These are phyloP conservation scores for Arabis alpina DNA, from an alignment of 345 rosid genomes.

Conservation along the genomic window DNA sequence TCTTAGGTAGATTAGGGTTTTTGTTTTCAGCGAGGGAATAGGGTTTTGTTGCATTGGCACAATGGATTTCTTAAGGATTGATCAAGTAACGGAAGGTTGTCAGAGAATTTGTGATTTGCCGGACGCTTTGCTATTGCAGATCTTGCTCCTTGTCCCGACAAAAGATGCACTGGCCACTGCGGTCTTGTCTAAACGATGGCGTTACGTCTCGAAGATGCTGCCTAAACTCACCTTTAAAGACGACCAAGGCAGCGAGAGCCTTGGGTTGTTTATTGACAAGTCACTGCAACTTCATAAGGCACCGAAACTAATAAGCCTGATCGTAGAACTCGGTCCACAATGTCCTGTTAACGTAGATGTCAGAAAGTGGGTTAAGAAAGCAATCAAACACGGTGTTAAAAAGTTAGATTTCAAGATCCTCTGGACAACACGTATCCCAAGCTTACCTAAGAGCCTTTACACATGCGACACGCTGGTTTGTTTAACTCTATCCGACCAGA, in stretches of 20 bases:
- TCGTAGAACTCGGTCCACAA: background rate
- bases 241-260: background rate
- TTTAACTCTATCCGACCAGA: background rate
- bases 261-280: background rate
- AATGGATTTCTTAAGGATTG: slow-evolving; percentile 18
- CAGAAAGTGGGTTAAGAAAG: background rate
- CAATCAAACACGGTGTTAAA: background rate
- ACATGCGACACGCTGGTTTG: background rate
- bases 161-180: background rate
- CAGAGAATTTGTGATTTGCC: slow-evolving; percentile 2
- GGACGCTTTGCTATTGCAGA: background rate
- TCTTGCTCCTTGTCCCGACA: background rate
- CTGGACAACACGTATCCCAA: background rate
- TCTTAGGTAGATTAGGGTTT: background rate
- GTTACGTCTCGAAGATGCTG: background rate
- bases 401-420: background rate
- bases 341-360: slow-evolving; percentile 1
- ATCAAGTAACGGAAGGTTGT: background rate
- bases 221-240: background rate
- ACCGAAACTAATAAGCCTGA: background rate
- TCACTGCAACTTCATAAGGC: background rate
- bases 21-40: background rate
- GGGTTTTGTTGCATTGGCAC: slow-evolving; percentile 3
- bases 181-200: no score
- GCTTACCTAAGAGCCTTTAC: slow-evolving; percentile 10